phyloP scores from a whole-genome alignment of 2,329 filamentous ascomycete genomes.

The Onygenales sp. region DNA sequence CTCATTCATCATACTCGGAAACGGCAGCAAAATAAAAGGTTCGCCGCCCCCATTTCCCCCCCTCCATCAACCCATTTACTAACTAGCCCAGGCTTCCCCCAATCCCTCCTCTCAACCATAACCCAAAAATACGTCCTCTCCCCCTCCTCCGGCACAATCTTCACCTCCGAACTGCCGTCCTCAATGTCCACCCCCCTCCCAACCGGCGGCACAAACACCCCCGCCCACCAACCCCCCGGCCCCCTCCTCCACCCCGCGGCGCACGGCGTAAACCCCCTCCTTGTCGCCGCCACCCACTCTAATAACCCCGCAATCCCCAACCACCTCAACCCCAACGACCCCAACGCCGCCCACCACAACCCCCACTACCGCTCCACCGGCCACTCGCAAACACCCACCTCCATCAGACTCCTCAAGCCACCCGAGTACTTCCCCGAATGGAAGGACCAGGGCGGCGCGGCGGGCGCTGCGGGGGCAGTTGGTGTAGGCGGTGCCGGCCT shows the following conservation, averaged over 20 bases:
- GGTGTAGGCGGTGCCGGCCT: slow-evolving; percentile 34
- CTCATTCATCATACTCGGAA: slow-evolving; percentile 81
- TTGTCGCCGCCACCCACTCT: slow-evolving; percentile 70
- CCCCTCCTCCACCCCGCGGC: slow-evolving; percentile 47
- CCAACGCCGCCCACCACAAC: slow-evolving; percentile 20
- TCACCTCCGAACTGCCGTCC: slow-evolving; percentile 91
- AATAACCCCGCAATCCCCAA: slow-evolving; percentile 31
- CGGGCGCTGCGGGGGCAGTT: slow-evolving; percentile 6
- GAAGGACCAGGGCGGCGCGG: slow-evolving; percentile 54
- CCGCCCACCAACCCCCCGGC: slow-evolving; percentile 38
- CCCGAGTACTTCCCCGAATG: slow-evolving; percentile 86
- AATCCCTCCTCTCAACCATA: slow-evolving; percentile 74
- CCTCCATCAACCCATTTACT: not conserved
- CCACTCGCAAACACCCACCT: slow-evolving; percentile 69
- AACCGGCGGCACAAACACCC: slow-evolving; percentile 86
- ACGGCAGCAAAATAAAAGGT: slow-evolving; percentile 62
- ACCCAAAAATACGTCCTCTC: slow-evolving; percentile 79
- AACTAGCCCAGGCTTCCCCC: slow-evolving; percentile 63
- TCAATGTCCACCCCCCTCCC: slow-evolving; percentile 84
- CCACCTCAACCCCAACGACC: slow-evolving; percentile 26
- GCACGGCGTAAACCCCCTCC: slow-evolving; percentile 72
- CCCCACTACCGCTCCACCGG: slow-evolving; percentile 48
- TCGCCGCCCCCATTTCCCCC: slow-evolving; percentile 2
- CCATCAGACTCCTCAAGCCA: slow-evolving; percentile 66
- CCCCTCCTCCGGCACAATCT: slow-evolving; percentile 87